phyloP scores from a whole-genome alignment of 805 yeast genomes.

The Myxozyma melibiosi region DNA sequence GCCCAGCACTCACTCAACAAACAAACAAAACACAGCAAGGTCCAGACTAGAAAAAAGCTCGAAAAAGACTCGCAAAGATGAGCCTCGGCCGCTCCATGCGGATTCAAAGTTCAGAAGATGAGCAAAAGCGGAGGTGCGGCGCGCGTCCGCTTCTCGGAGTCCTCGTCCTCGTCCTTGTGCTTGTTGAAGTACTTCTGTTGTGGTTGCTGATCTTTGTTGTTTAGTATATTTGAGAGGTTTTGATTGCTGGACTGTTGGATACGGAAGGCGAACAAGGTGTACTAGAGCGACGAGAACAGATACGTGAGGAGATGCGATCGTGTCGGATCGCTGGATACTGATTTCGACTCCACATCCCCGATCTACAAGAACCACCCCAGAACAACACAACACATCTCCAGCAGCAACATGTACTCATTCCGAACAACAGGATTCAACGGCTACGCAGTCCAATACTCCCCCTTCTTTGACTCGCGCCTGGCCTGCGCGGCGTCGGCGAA shows the following conservation, averaged over 20 bases:
- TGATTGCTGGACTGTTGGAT: no score
- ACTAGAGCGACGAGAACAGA: no score
- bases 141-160: no score
- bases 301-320: no score
- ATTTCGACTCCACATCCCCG: neutral
- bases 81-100: conserved; percentile 3
- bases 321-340: no score
- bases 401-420: conserved; percentile 23
- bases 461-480: conserved; percentile 83
- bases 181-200: no score
- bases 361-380: neutral
- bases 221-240: no score
- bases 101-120: no score
- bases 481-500: conserved; percentile 92
- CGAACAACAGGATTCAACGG: conserved; percentile 72
- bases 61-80: neutral
- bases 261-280: no score
- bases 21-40: neutral
- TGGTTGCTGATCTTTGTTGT: no score
- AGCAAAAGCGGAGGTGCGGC: conserved; percentile 14
- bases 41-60: neutral
- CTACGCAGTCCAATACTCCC: conserved; percentile 84
- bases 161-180: no score
- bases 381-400: neutral
- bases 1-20: no score